Evolutionary conservation across 805 yeast genomes (phyloP).

Genomic region (Starmerella apicola): DNA sequence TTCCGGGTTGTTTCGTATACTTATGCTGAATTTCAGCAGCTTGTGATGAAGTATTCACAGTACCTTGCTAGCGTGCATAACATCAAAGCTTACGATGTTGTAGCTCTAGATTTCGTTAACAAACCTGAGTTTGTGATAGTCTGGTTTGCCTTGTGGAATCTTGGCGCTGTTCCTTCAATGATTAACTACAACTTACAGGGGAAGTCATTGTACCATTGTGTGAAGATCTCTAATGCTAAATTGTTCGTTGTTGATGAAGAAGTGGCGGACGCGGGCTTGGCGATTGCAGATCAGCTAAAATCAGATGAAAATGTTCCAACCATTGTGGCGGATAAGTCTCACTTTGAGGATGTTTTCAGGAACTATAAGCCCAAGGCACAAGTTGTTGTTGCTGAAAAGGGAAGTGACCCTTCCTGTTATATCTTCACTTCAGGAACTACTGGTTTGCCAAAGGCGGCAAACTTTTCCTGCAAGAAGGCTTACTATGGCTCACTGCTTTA

Average conservation of each 20-base stretch:
- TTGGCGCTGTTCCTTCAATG: constrained; percentile 83
- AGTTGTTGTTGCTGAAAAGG: constrained; percentile 37
- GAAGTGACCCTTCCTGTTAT: constrained; percentile 53
- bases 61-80: constrained; percentile 52
- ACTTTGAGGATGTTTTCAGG: constrained; percentile 28
- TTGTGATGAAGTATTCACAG: constrained; percentile 52
- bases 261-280: constrained; percentile 40
- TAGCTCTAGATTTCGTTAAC: constrained; percentile 68
- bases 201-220: constrained; percentile 65
- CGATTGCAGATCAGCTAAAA: constrained; percentile 35
- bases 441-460: constrained; percentile 87
- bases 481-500: constrained; percentile 58
- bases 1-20: constrained; percentile 54
- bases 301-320: constrained; percentile 16
- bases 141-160: constrained; percentile 82
- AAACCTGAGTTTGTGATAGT: constrained; percentile 68
- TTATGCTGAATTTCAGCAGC: constrained; percentile 54
- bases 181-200: constrained; percentile 69
- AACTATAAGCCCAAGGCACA: constrained; percentile 5
- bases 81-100: constrained; percentile 50
- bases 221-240: constrained; percentile 50
- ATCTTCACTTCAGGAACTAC: constrained; percentile 93
- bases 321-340: constrained; percentile 31
- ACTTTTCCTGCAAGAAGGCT: constrained; percentile 81
- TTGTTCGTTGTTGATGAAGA: constrained; percentile 67